Evolutionary conservation across 129 eudicot genomes (phyloP), one percentile per base, ranked within the genome.

Genomic region (Saussurea involucrata): DNA sequence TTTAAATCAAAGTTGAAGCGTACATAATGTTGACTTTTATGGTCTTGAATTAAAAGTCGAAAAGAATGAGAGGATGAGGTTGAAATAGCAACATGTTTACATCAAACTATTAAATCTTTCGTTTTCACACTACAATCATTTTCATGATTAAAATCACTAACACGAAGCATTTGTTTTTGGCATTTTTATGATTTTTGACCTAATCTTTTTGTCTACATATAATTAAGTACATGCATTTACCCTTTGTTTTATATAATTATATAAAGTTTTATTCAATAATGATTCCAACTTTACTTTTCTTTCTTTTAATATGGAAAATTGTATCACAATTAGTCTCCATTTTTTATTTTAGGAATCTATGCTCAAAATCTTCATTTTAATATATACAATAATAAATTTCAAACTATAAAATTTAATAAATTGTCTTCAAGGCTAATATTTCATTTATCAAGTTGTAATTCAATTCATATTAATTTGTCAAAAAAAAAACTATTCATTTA

Each of bases 131-230:
- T 63, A 27, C 13, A 63, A 61, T 24, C n/a, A 63, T 63, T 24
- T 63, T 12, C 34, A 63, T 63, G 68, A 63, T 63, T 63, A 12
- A 25, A 63, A 63, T 24, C 68, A 63, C 68, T 63, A 10, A 63
- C 68, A 63, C 13, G 68, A 63, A 25, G 2, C 68, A 63, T 25
- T 24, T 49, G 58, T 63, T 25, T 63, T 24, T 63, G 68, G 20
- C 17, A 24, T 63, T 63, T 24, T 63, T 63, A 63, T 63, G 68
- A 63, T 63, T 63, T 63, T 63, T 63, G 68, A 63, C 68, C 68
- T 63, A 63, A 63, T 63, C 33, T 63, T 63, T 63, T 63, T 63
- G 33, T 24, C 68, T 15, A 7, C 13, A 15, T 27, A 24, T n/a
- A n/a, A 25, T 24, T 63, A 63, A 24, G 34, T 63, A 22, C n/a